Evolutionary conservation across 176 grass and related monocot species (phyloP).

Genomic region (Rhynchospora pubera): DNA sequence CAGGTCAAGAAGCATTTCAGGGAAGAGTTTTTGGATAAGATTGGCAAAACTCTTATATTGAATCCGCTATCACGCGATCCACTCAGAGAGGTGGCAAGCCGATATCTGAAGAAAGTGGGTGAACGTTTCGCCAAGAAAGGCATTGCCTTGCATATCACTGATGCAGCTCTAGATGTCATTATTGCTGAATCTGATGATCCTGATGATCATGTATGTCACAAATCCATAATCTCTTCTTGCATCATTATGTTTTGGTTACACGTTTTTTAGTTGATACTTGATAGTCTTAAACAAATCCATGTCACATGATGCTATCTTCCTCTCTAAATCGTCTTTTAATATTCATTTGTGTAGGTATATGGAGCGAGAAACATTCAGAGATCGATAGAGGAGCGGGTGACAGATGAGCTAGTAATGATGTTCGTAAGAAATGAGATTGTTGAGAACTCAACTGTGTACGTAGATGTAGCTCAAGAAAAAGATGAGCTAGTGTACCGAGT

Average conservation of each 20-base stretch:
- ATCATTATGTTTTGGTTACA: not conserved
- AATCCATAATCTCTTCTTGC: no score
- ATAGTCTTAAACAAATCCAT: not conserved
- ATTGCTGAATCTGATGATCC: conserved; percentile 72
- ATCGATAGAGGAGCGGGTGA: conserved; percentile 79
- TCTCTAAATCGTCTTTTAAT: not conserved
- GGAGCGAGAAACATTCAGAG: conserved; percentile 69
- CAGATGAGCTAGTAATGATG: conserved; percentile 73
- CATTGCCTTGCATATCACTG: conserved; percentile 68
- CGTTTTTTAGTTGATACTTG: not conserved
- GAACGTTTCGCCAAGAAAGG: conserved; percentile 76
- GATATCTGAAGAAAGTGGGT: conserved; percentile 91
- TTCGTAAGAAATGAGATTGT: conserved; percentile 77
- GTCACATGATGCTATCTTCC: not conserved
- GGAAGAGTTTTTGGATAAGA: conserved; percentile 71
- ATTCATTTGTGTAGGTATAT: conserved; percentile 33
- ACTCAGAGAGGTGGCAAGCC: conserved; percentile 74
- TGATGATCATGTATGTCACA: not conserved
- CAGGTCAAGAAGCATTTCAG: conserved; percentile 93
- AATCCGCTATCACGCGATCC: conserved; percentile 77
- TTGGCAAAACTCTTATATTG: conserved; percentile 84
- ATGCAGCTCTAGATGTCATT: conserved; percentile 75
- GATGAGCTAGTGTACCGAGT: conserved; percentile 55
- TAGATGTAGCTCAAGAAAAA: conserved; percentile 38
- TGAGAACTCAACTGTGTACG: conserved; percentile 66